Evolutionary conservation across 768 basidiomycete species (phyloP).

Genomic region (Lyophyllum atratum): DNA sequence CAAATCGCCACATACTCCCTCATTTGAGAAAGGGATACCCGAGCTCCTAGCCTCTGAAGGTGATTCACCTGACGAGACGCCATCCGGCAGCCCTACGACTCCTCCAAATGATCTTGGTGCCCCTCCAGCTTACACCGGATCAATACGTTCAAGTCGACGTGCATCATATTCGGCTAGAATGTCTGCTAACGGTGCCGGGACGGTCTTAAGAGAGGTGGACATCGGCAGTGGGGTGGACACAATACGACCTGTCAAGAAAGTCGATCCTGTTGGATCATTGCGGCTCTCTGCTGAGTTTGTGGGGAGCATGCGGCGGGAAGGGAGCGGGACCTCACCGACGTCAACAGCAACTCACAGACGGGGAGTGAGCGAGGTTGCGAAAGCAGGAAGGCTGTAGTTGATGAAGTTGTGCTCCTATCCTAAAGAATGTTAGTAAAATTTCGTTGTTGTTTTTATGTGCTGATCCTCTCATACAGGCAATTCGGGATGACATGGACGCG

Average conservation of each 20-base stretch:
- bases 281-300: conserved; percentile 80
- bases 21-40: conserved; percentile 41
- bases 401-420: conserved; percentile 83
- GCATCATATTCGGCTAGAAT: conserved; percentile 81
- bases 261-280: conserved; percentile 78
- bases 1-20: conserved; percentile 41
- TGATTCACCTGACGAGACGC: conserved; percentile 43
- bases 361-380: conserved; percentile 55
- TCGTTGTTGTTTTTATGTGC: conserved; percentile 5
- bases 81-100: conserved; percentile 39
- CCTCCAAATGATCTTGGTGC: conserved; percentile 48
- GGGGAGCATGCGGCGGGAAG: conserved; percentile 67
- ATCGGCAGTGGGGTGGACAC: conserved; percentile 88
- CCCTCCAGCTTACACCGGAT: conserved; percentile 76
- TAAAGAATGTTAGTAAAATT: conserved; percentile 58
- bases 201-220: conserved; percentile 78
- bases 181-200: conserved; percentile 62
- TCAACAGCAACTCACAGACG: conserved; percentile 55
- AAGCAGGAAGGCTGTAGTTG: conserved; percentile 72
- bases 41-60: conserved; percentile 36
- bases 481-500: conserved; percentile 84
- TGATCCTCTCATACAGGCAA: conserved; percentile 46
- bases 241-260: conserved; percentile 90
- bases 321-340: conserved; percentile 45
- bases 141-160: conserved; percentile 61